Conservation (phyloP, 768 basidiomycete genomes). For the Termitomyces sp. region DNA sequence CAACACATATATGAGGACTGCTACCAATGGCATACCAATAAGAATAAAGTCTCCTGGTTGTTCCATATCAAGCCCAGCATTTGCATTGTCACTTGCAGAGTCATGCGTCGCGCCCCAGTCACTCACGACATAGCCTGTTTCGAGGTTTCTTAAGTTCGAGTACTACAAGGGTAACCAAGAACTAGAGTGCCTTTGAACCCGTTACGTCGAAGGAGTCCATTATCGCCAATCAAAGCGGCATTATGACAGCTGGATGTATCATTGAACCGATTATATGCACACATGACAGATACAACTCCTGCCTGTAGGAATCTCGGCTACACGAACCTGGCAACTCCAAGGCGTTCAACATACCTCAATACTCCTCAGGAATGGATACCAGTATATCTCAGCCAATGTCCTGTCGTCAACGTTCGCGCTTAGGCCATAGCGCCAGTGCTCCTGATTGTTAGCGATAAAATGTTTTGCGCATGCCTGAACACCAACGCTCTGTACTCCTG, state of each 20-base stretch:
- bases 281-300: constrained; percentile 49
- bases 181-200: constrained; percentile 39
- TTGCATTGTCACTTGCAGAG: constrained; percentile 41
- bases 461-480: constrained; percentile 64
- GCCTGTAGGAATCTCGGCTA: constrained; percentile 29
- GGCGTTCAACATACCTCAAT: constrained; percentile 34
- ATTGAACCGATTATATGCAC: constrained; percentile 53
- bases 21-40: constrained; percentile 27
- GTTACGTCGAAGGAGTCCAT: constrained; percentile 34
- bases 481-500: constrained; percentile 56
- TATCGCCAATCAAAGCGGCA: constrained; percentile 40
- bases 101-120: constrained; percentile 54
- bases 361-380: constrained; percentile 46
- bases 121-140: constrained; percentile 41
- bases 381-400: constrained; percentile 52
- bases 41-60: constrained; percentile 48
- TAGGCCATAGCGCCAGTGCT: constrained; percentile 49
- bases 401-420: constrained; percentile 51
- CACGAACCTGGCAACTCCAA: background rate
- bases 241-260: constrained; percentile 66
- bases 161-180: background rate
- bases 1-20: background rate
- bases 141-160: background rate
- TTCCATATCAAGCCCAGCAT: constrained; percentile 49
- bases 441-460: constrained; percentile 47